Percentiles rank a stretch among this genome's conserved stretches.
Conservation (phyloP, 805 yeast species). For the Zygotorulaspora sp. region DNA sequence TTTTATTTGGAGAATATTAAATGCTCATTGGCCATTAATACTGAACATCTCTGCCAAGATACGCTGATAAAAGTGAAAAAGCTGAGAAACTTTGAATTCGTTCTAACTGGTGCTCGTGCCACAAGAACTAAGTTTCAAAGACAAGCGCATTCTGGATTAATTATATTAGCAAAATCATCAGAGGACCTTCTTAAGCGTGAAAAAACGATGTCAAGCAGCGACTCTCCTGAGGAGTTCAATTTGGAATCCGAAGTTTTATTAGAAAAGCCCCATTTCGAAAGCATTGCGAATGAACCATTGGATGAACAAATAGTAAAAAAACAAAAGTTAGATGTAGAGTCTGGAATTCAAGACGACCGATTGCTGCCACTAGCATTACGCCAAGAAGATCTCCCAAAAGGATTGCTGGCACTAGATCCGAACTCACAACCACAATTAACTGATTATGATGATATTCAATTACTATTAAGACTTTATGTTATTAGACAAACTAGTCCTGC, state of each 20-base stretch:
- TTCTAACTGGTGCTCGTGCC: constrained; percentile 84
- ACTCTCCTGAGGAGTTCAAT: constrained; percentile 50
- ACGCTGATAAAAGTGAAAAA: constrained; percentile 52
- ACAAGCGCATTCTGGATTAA: constrained; percentile 63
- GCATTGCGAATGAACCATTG: constrained; percentile 47
- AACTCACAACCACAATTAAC: constrained; percentile 73
- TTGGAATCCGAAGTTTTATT: constrained; percentile 73
- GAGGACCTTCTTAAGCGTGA: constrained; percentile 17
- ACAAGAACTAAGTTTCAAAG: constrained; percentile 80
- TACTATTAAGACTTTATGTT: constrained; percentile 62
- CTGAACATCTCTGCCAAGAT: constrained; percentile 58
- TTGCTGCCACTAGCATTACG: constrained; percentile 60
- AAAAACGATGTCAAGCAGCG: constrained; percentile 10
- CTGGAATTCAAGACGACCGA: constrained; percentile 39
- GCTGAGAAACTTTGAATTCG: constrained; percentile 55
- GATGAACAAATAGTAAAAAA: constrained; percentile 39
- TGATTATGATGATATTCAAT: constrained; percentile 67
- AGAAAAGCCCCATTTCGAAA: constrained; percentile 69
- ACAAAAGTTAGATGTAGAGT: constrained; percentile 36
- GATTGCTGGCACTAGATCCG: constrained; percentile 59
- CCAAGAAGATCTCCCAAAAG: constrained; percentile 58
- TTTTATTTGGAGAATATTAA: constrained; percentile 68
- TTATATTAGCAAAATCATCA: constrained; percentile 63
- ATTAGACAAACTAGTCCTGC: constrained; percentile 68
- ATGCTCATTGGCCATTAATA: constrained; percentile 53